phyloP scores from a whole-genome alignment of 2,329 filamentous ascomycete genomes.

The Diaporthe aspalathi region DNA sequence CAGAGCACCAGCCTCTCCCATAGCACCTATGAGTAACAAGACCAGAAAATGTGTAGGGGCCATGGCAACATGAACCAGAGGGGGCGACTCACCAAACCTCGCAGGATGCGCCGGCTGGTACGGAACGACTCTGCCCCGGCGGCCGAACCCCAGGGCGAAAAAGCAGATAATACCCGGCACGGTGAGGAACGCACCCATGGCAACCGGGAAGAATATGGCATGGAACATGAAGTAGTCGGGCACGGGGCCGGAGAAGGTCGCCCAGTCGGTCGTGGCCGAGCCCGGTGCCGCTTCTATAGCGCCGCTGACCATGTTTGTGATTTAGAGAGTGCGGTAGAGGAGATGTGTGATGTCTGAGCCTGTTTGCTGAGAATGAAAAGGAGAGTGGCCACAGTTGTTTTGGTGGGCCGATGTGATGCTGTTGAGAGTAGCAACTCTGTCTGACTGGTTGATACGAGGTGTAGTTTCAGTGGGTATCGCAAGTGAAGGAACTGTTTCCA shows the following conservation, averaged over 20 bases:
- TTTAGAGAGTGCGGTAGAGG: background rate
- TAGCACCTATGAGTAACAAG: background rate
- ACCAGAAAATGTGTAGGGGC: too few relatives aligned
- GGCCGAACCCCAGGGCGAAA: conserved; percentile 11
- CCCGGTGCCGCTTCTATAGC: conserved; percentile 31
- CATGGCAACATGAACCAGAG: background rate
- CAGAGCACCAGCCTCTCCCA: background rate
- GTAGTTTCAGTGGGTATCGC: background rate
- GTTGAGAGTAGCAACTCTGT: background rate
- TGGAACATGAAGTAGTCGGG: conserved; percentile 24
- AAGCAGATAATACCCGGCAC: conserved; percentile 36
- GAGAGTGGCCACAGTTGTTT: background rate
- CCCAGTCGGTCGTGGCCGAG: conserved; percentile 37
- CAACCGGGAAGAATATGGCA: conserved; percentile 32
- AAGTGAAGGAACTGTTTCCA: background rate
- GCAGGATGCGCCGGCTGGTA: conserved; percentile 32
- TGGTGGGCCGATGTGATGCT: background rate
- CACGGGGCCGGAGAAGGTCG: conserved; percentile 30
- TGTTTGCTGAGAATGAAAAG: background rate
- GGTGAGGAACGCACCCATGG: conserved; percentile 29
- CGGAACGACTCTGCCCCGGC: conserved; percentile 28
- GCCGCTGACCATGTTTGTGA: conserved; percentile 16
- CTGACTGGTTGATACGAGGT: background rate
- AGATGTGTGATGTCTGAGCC: background rate
- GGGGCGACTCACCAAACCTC: conserved; percentile 15